Evolutionary conservation across 2,329 filamentous ascomycete genomes (phyloP), one percentile per base, ranked within the genome.

Genomic region (Colletotrichum tanaceti): DNA sequence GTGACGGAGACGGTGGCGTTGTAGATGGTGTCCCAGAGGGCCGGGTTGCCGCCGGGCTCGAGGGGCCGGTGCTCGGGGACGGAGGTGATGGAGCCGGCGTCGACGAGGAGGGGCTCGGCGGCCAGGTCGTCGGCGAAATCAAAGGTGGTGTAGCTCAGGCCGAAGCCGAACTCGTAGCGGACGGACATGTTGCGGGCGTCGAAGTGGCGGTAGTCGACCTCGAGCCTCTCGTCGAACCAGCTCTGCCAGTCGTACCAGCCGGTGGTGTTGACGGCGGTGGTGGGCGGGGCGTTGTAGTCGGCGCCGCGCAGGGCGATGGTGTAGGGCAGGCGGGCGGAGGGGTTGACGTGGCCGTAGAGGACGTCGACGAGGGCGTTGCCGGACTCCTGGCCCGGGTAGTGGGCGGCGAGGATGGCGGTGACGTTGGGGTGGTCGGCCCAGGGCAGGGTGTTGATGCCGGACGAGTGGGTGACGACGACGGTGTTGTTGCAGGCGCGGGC

Each of bases 341-440:
- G 91, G 39, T 87, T 90, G 64, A 87, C 85, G 57, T 90, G 87
- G 62, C 91, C 91, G 74, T 89, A 93, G 0, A 93, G 81, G 43
- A 93, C 79, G 72, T 91, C 88, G 35, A 86, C 85, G 5, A 93
- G 81, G 0, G 90, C 89, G 70, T 89, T 84, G 38, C 91, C 91
- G 13, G 90, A 90, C 78, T 93, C 90, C 73, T 93, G 90, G 1
- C 91, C 91, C 0, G 91, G 91, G 1, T 93, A 83, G 75, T 93
- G 90, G 22, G 90, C 91, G 47, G 90, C 84, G 24, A 93, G 76
- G 2, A 93, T 86, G 16, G 88, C 87, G 72, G 90, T 91, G 71
- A 93, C 87, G 2, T 87, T 84, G 0, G 87, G 84, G 4, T 91
- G 83, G 65, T 92, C 84, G 10, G 70, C 83, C 76, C 84, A 90